Base-by-base conservation (phyloP, 371 early-diverging fungal genomes). In the Saksenaea vasiformis region DNA sequence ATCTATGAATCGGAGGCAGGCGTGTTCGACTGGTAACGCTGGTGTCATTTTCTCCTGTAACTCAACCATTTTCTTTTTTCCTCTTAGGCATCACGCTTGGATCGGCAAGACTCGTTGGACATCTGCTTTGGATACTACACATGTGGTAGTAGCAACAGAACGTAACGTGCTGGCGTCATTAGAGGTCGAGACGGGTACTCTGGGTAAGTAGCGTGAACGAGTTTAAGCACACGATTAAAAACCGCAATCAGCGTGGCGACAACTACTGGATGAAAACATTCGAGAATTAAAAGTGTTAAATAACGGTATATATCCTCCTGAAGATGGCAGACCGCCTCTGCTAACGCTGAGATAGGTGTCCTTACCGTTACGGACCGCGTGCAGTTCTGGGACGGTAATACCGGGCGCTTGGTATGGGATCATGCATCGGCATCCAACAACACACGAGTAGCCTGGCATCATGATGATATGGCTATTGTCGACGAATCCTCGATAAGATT, bases 101-200 rank as follows among this genome's bases (percentile, higher is more conserved):
- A 71, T 87, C 39, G 90, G 90, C 19, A 78, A 83, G 43, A 78
- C 87, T 31, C 65, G 63, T 36, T 62, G 77, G 65, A 61, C 76
- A 19, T 71, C 76, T 15, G 69, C 68, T 1, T 59, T 90, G 19
- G 5, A 47, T 22, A 22, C 51, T 7, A 47, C 51, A 5, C 51
- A 47, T 22, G 17, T 47, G 22, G 69, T 73, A 55, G 81, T 89
- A 19, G 87, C 80, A 15, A 86, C 91, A 5, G 81, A 84, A 56
- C 84, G 78, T 54, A 88, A 90, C 62, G 83, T 85, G 4, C 60
- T 92, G 24, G 90, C 90, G 0, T 71, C 84, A 19, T 53, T 92
- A 31, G 68, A 72, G 43, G 66, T 80, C 2, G 75, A 81, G 38
- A 79, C 80, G 2, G 90, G 91, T 19, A 78, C 78, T 54, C 71